Base-by-base conservation (phyloP, 345 rosid genomes). In the Corchorus capsularis region DNA sequence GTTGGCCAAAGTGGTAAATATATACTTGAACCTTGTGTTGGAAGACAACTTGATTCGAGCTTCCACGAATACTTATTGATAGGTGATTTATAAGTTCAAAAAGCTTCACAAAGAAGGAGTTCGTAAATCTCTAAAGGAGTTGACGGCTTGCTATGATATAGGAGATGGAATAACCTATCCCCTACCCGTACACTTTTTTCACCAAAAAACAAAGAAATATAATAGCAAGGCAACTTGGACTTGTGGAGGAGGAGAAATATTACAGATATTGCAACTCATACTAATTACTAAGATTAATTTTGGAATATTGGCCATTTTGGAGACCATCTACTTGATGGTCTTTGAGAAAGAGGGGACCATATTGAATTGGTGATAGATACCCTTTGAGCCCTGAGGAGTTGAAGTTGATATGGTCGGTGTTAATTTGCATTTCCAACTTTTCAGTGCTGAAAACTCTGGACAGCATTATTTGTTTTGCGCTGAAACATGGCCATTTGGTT, bases 401-500 rank as follows among this genome's bases (percentile, higher is more conserved):
- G 71, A 74, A 7, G 32, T 49, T 64, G 65, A 55, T n/a, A 56
- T 39, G 62, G 54, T 52, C 41, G 60, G 69, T 74, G 14, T 22
- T 14, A 47, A 45, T 45, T 45, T 22, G 15, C 13, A 14, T 13
- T 22, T 71, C 50, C 20, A 54, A 17, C 61, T 32, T 53, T 13
- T 75, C 16, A 39, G 19, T 39, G 65, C 67, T 19, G 0, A 37
- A 19, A 20, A 5, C 49, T 46, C 63, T 52, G 20, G 68, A 50
- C 69, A 70, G 16, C 46, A 71, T 71, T 37, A 77, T 71, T 52
- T 77, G 63, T 52, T 27, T 27, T 72, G 50, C 37, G 65, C 16
- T 55, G 20, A 63, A 45, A 27, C 15, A 12, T 46, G 34, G 55
- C 19, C 16, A 0, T 52, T 20, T 16, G 0, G 15, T 69, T 37